A percentile compares a stretch with the other conserved stretches of the same genome.
Evolutionary conservation across 2,329 filamentous ascomycete species (phyloP).

Genomic region (Colletotrichum sublineola): DNA sequence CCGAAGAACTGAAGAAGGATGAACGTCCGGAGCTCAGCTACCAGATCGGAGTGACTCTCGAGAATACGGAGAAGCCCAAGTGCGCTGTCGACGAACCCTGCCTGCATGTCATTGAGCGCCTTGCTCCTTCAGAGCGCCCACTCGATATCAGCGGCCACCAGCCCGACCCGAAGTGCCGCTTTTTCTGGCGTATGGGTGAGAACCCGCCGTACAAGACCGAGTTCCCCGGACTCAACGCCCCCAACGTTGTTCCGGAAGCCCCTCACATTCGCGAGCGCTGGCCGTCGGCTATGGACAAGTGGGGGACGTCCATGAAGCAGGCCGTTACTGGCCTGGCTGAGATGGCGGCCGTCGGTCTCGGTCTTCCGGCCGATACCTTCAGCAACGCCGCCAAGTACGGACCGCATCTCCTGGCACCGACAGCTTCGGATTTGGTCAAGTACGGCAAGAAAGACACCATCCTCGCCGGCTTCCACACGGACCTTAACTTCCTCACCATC

Average conservation of each 20-base stretch:
- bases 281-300: slow-evolving; percentile 67
- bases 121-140: slow-evolving; percentile 67
- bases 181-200: slow-evolving; percentile 73
- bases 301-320: slow-evolving; percentile 72
- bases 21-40: slow-evolving; percentile 71
- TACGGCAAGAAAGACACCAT: slow-evolving; percentile 69
- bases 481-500: slow-evolving; percentile 75
- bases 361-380: slow-evolving; percentile 65
- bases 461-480: slow-evolving; percentile 73
- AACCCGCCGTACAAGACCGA: slow-evolving; percentile 65
- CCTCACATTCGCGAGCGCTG: slow-evolving; percentile 64
- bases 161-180: slow-evolving; percentile 73
- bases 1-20: slow-evolving; percentile 60
- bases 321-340: slow-evolving; percentile 69
- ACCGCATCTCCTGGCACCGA: slow-evolving; percentile 73
- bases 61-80: slow-evolving; percentile 74
- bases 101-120: slow-evolving; percentile 66
- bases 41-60: slow-evolving; percentile 73
- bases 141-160: slow-evolving; percentile 69
- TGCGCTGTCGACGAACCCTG: slow-evolving; percentile 74
- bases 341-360: slow-evolving; percentile 70
- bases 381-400: slow-evolving; percentile 68
- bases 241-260: slow-evolving; percentile 67
- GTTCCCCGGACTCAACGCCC: slow-evolving; percentile 68
- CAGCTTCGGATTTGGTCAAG: slow-evolving; percentile 68